Evolutionary conservation across 2,329 filamentous ascomycete species (phyloP).

Genomic region (Sarocladiaceae sp.): DNA sequence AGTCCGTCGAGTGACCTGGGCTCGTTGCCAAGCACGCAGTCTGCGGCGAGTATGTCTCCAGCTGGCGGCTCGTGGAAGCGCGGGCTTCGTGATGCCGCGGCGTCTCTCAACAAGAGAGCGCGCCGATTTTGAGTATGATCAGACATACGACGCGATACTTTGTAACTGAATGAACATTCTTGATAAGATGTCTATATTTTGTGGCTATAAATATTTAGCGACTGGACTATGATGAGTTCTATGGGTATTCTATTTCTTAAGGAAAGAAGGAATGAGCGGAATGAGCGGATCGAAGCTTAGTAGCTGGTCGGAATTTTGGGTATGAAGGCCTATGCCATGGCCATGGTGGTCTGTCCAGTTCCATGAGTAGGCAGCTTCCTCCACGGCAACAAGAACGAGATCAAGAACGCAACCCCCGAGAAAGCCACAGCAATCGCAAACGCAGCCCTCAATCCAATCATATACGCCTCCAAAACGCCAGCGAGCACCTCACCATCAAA

Average conservation of each 20-base stretch:
- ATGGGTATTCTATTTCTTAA: neutral
- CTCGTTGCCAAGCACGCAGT: no score
- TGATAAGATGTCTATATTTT: neutral
- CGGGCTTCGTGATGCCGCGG: no score
- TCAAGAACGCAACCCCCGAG: neutral
- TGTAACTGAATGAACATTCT: neutral
- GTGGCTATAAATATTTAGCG: neutral
- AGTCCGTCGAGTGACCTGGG: no score
- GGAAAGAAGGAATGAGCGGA: neutral
- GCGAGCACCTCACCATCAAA: constrained; percentile 40
- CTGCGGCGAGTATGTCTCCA: no score
- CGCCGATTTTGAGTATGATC: no score
- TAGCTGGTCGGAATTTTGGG: neutral
- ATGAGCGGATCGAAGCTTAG: neutral
- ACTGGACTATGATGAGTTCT: neutral
- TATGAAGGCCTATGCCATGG: neutral
- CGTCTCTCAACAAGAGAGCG: no score
- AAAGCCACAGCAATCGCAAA: constrained; percentile 45
- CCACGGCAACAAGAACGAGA: neutral
- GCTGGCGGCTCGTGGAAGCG: no score
- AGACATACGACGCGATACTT: neutral
- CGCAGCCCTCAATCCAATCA: constrained; percentile 52
- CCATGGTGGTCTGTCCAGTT: neutral
- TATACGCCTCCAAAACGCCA: constrained; percentile 53
- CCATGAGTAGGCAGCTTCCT: neutral